Percentiles rank a stretch among this genome's conserved stretches.
phyloP scores from a whole-genome alignment of 192 early-diverging fungal species.

The Obelidium mucronatum region DNA sequence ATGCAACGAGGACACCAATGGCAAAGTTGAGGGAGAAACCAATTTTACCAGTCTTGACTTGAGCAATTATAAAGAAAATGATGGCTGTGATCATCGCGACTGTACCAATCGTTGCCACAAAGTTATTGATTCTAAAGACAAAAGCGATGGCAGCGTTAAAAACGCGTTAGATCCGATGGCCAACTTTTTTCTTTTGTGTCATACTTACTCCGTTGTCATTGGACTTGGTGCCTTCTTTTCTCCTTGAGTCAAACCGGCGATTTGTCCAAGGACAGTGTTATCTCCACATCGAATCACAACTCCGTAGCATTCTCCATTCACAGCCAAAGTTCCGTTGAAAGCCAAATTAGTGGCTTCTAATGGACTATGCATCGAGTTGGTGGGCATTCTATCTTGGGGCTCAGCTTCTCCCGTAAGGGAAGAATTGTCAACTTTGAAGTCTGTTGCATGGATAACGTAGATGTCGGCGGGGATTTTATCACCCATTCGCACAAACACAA shows the following conservation, averaged over 20 bases:
- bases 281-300: slow-evolving; percentile 94
- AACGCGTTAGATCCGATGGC: background rate
- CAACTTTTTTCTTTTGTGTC: no score
- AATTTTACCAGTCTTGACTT: slow-evolving; percentile 59
- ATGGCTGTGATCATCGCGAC: slow-evolving; percentile 79
- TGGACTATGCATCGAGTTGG: slow-evolving; percentile 77
- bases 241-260: slow-evolving; percentile 62
- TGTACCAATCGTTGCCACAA: slow-evolving; percentile 83
- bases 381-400: slow-evolving; percentile 79
- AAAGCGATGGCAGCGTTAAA: slow-evolving; percentile 1
- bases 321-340: slow-evolving; percentile 89
- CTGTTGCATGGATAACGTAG: slow-evolving; percentile 76
- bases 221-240: slow-evolving; percentile 36
- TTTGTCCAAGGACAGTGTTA: slow-evolving; percentile 93
- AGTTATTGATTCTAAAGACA: slow-evolving; percentile 29
- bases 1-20: slow-evolving; percentile 82
- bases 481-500: slow-evolving; percentile 89
- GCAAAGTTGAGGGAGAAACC: slow-evolving; percentile 76
- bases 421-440: slow-evolving; percentile 97
- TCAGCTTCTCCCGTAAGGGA: slow-evolving; percentile 96
- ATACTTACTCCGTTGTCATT: slow-evolving; percentile 36
- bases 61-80: slow-evolving; percentile 85
- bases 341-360: slow-evolving; percentile 92
- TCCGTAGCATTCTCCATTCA: slow-evolving; percentile 84
- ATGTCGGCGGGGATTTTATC: slow-evolving; percentile 97